Evolutionary conservation across 495 filamentous ascomycete species (phyloP), one percentile per base, ranked within the genome.

Genomic region (Emericellopsis terricola): DNA sequence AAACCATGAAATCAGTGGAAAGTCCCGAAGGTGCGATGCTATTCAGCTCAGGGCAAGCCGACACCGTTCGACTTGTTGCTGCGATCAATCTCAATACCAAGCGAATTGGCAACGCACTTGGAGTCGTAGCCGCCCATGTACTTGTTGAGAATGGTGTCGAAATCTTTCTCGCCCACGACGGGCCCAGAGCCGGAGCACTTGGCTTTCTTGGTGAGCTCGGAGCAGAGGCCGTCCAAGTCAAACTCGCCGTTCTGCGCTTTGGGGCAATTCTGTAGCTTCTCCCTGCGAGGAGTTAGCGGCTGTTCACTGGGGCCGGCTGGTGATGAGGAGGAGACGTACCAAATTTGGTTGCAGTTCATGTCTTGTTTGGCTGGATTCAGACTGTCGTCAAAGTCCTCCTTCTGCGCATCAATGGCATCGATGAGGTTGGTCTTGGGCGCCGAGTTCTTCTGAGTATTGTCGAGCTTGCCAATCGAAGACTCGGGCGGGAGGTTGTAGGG

Each of bases 121-220:
- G 33, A 20, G 20, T 8, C 28, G 28, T 38, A 19, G n/a, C 45
- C 45, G 39, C 56, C 55, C 6, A 66, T 45, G 31, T 63, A 63
- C 41, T 66, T 64, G 30, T 68, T 73, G 61, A 91, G 66, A 36
- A 86, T 80, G 33, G 64, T 65, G 46, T 92, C 76, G 45, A 94
- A 87, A 50, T 94, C 84, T 28, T 72, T 73, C 56, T 94, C 70
- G 43, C 82, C 78, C 31, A 97, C 78, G 15, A 94, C 83, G n/a
- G 87, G 80, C 18, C 89, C 87, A 17, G 66, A 72, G 47, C 91
- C 89, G 1, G 84, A 91, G 50, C 91, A 99, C 50, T 86, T 86
- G 29, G 91, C 91, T 58, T 99, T 99, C 46, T 79, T 78, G 38
- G 85, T 78, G n/a, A 99, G 69, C 41, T 99, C 85, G 4, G 78